These are phyloP conservation scores for Pichia scutulata DNA, from an alignment of 805 yeast species.

Conservation along the genomic window DNA sequence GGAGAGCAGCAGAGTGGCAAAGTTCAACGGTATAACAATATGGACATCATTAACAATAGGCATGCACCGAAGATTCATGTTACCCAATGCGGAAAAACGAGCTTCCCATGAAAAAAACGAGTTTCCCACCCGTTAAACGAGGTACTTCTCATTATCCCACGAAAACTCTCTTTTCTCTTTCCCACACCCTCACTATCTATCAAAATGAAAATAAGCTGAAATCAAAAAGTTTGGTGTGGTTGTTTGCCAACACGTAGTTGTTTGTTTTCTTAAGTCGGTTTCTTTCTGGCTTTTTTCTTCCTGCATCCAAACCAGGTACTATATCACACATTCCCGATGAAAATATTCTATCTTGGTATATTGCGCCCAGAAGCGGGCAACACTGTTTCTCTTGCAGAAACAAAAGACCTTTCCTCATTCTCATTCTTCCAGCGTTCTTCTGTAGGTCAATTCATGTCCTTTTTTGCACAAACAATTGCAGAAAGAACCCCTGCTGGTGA, in stretches of 20 bases:
- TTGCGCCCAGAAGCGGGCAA: slow-evolving; percentile 47
- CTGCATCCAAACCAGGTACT: not conserved
- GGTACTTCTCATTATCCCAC: too few relatives aligned
- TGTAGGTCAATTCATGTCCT: slow-evolving; percentile 90
- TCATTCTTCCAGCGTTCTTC: slow-evolving; percentile 72
- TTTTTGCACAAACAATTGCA: slow-evolving; percentile 85
- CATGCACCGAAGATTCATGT: too few relatives aligned
- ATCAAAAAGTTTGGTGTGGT: not conserved
- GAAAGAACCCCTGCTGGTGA: slow-evolving; percentile 83
- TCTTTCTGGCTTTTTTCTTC: not conserved
- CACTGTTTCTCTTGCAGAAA: slow-evolving; percentile 70
- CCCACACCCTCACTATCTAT: not conserved
- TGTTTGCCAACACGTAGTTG: not conserved
- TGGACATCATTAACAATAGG: too few relatives aligned
- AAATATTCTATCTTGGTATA: slow-evolving; percentile 84
- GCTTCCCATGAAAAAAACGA: not conserved
- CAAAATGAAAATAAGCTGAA: not conserved
- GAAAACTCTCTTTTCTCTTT: not conserved
- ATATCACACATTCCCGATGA: slow-evolving; percentile 46
- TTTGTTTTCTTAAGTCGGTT: too few relatives aligned
- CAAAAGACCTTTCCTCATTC: slow-evolving; percentile 77
- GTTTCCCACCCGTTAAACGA: too few relatives aligned
- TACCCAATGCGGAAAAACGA: not conserved
- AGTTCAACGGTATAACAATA: too few relatives aligned
- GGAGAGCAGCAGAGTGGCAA: not conserved